Evolutionary conservation across 768 basidiomycete genomes (phyloP).

Genomic region (Podaxis sp.): DNA sequence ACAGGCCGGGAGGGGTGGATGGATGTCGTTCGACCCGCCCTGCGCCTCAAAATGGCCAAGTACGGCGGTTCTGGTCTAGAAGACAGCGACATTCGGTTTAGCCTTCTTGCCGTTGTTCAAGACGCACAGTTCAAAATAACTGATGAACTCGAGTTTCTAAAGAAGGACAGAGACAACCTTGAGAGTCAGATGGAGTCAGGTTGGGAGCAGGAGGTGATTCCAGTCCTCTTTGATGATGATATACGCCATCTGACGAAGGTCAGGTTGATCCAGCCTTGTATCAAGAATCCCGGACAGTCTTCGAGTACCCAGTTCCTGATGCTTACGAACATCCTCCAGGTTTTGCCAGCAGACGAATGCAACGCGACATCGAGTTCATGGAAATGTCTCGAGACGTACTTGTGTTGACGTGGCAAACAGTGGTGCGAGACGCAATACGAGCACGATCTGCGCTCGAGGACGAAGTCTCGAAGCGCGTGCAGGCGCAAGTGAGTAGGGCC

Average conservation of each 20-base stretch:
- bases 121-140: slow-evolving; percentile 45
- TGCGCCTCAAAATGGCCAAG: slow-evolving; percentile 61
- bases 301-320: slow-evolving; percentile 22
- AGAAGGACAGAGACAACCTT: slow-evolving; percentile 42
- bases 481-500: slow-evolving; percentile 42
- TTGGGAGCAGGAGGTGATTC: slow-evolving; percentile 39
- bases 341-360: slow-evolving; percentile 46
- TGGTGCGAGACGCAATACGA: slow-evolving; percentile 39
- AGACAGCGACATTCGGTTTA: slow-evolving; percentile 53
- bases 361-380: slow-evolving; percentile 42
- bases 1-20: slow-evolving; percentile 45
- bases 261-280: slow-evolving; percentile 42
- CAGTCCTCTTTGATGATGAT: not conserved
- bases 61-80: slow-evolving; percentile 47
- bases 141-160: slow-evolving; percentile 55
- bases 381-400: slow-evolving; percentile 40
- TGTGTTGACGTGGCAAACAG: slow-evolving; percentile 44
- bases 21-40: slow-evolving; percentile 58
- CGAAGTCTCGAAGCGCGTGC: slow-evolving; percentile 42
- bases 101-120: slow-evolving; percentile 60
- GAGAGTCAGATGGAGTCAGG: slow-evolving; percentile 43
- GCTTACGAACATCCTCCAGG: slow-evolving; percentile 33
- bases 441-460: slow-evolving; percentile 48
- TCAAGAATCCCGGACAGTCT: slow-evolving; percentile 26
- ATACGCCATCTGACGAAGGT: not conserved